These are phyloP conservation scores for Mycosphaerelloides madeirae DNA, from an alignment of 2,329 filamentous ascomycete species.

Conservation along the genomic window DNA sequence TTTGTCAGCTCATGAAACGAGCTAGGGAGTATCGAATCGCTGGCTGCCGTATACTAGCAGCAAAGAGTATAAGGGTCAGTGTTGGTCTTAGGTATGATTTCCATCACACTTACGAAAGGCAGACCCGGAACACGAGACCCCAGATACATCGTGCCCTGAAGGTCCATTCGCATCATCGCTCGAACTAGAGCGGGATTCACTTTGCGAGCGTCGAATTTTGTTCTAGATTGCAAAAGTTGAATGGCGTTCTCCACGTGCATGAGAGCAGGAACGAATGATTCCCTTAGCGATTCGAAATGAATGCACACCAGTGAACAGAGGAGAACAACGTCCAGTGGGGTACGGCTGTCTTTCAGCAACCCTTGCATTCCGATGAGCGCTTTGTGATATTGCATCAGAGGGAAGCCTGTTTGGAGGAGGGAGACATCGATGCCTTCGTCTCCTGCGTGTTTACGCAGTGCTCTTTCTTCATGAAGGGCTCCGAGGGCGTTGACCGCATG, in stretches of 20 bases:
- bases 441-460: slow-evolving; percentile 12
- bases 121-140: slow-evolving; percentile 27
- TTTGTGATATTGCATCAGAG: slow-evolving; percentile 29
- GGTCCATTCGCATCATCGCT: slow-evolving; percentile 29
- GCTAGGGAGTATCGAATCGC: slow-evolving; percentile 23
- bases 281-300: slow-evolving; percentile 32
- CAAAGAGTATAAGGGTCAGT: no score
- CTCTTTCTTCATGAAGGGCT: slow-evolving; percentile 29
- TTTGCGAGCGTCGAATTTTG: slow-evolving; percentile 19
- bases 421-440: slow-evolving; percentile 17
- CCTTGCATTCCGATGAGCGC: slow-evolving; percentile 28
- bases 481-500: slow-evolving; percentile 32
- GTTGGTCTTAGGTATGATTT: no score
- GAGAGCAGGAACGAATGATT: slow-evolving; percentile 29
- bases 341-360: slow-evolving; percentile 20
- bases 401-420: slow-evolving; percentile 23
- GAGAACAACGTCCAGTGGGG: slow-evolving; percentile 26
- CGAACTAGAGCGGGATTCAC: slow-evolving; percentile 26
- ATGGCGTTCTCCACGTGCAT: slow-evolving; percentile 32
- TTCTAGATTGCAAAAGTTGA: slow-evolving; percentile 23
- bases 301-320: slow-evolving; percentile 31
- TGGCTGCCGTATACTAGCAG: slow-evolving; percentile 19
- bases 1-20: slow-evolving; percentile 26
- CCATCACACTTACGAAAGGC: slow-evolving; percentile 11
- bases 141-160: slow-evolving; percentile 28